These are phyloP conservation scores for Dendrobium officinale DNA, from an alignment of 106 monocot species.

Conservation along the genomic window DNA sequence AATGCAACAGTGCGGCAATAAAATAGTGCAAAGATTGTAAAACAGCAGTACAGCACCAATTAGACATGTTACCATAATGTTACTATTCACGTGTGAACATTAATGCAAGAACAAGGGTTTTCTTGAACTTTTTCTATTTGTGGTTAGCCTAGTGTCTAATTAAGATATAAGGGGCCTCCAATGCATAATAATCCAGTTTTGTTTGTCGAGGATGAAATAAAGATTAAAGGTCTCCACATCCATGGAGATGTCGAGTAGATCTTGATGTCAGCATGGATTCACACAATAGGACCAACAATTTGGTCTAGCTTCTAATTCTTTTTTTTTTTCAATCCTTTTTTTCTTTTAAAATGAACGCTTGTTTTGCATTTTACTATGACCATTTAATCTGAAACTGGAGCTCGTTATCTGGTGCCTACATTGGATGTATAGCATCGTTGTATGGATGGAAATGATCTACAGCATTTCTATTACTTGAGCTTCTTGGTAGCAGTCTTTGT, in stretches of 20 bases:
- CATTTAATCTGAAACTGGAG: too few relatives aligned
- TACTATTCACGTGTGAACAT: background rate
- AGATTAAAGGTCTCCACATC: background rate
- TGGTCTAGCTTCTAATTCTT: background rate
- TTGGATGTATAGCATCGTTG: too few relatives aligned
- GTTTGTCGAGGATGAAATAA: background rate
- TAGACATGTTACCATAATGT: background rate
- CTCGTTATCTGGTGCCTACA: too few relatives aligned
- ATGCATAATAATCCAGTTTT: background rate
- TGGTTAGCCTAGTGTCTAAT: background rate
- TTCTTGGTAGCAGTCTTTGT: background rate
- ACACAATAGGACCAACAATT: background rate
- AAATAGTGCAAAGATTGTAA: background rate
- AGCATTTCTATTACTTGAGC: background rate
- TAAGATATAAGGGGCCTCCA: background rate
- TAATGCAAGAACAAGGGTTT: background rate
- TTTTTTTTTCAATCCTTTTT: background rate
- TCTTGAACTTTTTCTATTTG: background rate
- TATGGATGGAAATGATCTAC: too few relatives aligned
- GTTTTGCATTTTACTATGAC: too few relatives aligned
- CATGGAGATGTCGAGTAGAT: background rate
- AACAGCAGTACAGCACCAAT: background rate
- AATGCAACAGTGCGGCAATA: background rate
- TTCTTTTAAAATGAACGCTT: too few relatives aligned
- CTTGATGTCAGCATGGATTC: slow-evolving; percentile 1